phyloP scores from a whole-genome alignment of 1,139 yeast species.

The Candida sp. region DNA sequence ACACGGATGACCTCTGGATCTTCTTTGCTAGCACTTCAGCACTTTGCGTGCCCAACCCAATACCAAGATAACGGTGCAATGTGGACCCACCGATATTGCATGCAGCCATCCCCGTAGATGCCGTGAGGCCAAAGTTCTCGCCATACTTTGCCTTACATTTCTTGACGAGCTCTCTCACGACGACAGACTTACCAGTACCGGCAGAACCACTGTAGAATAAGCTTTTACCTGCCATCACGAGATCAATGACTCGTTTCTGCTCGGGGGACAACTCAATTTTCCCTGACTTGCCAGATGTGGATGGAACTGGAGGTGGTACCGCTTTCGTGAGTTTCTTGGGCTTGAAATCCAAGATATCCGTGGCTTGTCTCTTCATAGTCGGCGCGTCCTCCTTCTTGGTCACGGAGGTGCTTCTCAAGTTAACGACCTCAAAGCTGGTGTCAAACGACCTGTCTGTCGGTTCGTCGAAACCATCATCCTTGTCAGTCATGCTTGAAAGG shows the following conservation, averaged over 20 bases:
- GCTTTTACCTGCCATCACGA: slow-evolving; percentile 60
- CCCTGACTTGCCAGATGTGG: neutral
- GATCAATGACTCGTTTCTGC: slow-evolving; percentile 68
- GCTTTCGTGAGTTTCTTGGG: neutral
- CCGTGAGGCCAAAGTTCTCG: slow-evolving; percentile 73
- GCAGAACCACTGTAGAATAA: slow-evolving; percentile 83
- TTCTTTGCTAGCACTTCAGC: slow-evolving; percentile 45
- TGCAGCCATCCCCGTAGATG: slow-evolving; percentile 94
- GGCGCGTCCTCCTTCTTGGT: neutral
- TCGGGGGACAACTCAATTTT: slow-evolving; percentile 40
- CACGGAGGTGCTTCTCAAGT: slow-evolving; percentile 19
- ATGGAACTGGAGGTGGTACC: neutral
- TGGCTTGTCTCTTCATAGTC: neutral
- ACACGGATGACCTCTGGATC: slow-evolving; percentile 48
- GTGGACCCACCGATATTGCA: slow-evolving; percentile 87
- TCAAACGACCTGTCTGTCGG: slow-evolving; percentile 32
- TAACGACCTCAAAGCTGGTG: slow-evolving; percentile 30
- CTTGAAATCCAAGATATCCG: neutral
- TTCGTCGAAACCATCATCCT: slow-evolving; percentile 29
- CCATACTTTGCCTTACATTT: slow-evolving; percentile 35
- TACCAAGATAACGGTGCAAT: slow-evolving; percentile 75
- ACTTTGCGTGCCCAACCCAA: slow-evolving; percentile 70
- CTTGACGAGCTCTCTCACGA: slow-evolving; percentile 62
- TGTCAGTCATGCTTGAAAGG: neutral
- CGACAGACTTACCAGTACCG: slow-evolving; percentile 86